phyloP scores from a whole-genome alignment of 2,329 filamentous ascomycete species.

The Waltergamsia citrina region DNA sequence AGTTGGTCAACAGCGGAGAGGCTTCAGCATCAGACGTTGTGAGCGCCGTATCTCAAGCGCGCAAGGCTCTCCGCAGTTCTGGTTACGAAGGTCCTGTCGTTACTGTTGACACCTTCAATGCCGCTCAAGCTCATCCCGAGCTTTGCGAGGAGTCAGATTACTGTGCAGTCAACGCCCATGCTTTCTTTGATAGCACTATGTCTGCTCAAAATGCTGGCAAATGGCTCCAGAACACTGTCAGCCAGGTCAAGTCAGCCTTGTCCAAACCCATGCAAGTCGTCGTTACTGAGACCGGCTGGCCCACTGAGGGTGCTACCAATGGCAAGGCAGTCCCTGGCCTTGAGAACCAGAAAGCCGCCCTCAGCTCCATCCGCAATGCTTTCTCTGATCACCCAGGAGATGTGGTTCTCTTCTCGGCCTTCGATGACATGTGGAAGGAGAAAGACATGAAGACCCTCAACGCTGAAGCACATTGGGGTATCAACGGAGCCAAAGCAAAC shows the following conservation, averaged over 20 bases:
- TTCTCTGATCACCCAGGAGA: constrained; percentile 42
- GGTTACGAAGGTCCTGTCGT: constrained; percentile 69
- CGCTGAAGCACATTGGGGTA: constrained; percentile 72
- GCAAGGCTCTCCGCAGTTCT: constrained; percentile 43
- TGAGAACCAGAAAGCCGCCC: constrained; percentile 56
- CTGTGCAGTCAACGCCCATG: constrained; percentile 73
- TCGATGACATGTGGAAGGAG: constrained; percentile 72
- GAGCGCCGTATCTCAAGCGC: constrained; percentile 46
- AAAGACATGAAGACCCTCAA: constrained; percentile 52
- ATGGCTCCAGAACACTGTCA: constrained; percentile 53
- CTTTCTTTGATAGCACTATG: constrained; percentile 67
- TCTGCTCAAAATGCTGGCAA: constrained; percentile 51
- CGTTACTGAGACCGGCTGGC: constrained; percentile 82
- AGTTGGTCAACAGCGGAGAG: constrained; percentile 59
- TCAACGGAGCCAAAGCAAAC: constrained; percentile 24
- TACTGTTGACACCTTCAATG: constrained; percentile 69
- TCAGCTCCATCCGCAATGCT: constrained; percentile 51
- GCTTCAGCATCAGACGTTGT: constrained; percentile 45
- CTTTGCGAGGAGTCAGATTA: constrained; percentile 69
- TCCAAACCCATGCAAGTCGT: constrained; percentile 49
- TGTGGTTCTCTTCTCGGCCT: constrained; percentile 69
- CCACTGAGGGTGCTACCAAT: constrained; percentile 57
- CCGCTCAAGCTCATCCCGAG: constrained; percentile 53
- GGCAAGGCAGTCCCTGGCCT: constrained; percentile 57
- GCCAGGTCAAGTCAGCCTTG: constrained; percentile 29